Evolutionary conservation across 1,284 basidiomycete species (phyloP), one percentile per base, ranked within the genome.

Genomic region (Ustilago shanxiensis): DNA sequence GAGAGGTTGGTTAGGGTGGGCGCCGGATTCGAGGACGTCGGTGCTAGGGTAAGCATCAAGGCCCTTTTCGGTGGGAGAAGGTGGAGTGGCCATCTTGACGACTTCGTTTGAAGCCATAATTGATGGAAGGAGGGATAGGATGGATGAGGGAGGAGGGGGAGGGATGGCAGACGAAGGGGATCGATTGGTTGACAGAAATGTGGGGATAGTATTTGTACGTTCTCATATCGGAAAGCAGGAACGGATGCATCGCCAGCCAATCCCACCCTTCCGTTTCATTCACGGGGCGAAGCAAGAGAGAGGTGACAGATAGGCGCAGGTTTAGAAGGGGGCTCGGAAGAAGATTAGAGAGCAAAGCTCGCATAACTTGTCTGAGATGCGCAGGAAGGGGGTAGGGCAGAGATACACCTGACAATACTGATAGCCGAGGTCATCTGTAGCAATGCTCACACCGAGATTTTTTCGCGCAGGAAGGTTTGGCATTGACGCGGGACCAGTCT

Each of bases 51-150:
- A 56, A 22, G 26, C 18, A 8, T 49, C 31, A 1, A 45, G 20
- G 24, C 10, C 4, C 28, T 64, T 64, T 26, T 64, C 61, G 54
- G 47, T 64, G 14, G 51, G 61, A 35, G 61, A 57, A 13, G 61
- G 49, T 1, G 60, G 44, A 1, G 22, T 55, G 29, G 13, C 44
- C 54, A 51, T 45, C 22, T 64, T 64, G 31, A 33, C 24, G 37
- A 51, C 26, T 9, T 41, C 53, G 11, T 63, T 18, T 2, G 33
- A 55, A 11, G 54, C n/a, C 33, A 16, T 64, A n/a, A 22, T 64
- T 14, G 13, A 47, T 7, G 18, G 37, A 51, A 26, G 37, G 24
- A 20, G 1, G 35, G 24, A 44, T 3, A 4, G 35, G n/a, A n/a
- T n/a, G n/a, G n/a, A n/a, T 20, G 28, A 47, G 1, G 33, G 29